Percentiles rank a stretch among this genome's conserved stretches.
Conservation (phyloP, 768 basidiomycete species). For the Pleurotus platypus region DNA sequence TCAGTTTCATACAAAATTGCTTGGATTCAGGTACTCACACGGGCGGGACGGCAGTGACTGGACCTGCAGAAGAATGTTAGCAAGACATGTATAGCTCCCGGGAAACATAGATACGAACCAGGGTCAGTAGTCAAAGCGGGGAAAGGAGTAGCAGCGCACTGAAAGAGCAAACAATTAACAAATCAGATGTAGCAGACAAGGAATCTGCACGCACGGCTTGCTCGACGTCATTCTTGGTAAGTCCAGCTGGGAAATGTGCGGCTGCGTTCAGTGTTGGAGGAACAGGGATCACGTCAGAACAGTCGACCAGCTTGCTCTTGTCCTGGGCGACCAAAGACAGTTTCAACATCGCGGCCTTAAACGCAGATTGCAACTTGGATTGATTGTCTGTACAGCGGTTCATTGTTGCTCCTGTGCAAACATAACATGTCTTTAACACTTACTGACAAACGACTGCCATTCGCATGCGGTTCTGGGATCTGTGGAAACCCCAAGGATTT, state of each 20-base stretch:
- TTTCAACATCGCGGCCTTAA: slow-evolving; percentile 27
- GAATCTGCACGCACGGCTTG: not conserved
- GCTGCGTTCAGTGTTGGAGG: slow-evolving; percentile 11
- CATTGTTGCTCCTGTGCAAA: not conserved
- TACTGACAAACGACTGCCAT: slow-evolving; percentile 30
- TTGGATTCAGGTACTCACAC: not conserved
- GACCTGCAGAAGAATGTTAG: not conserved
- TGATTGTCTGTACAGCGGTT: slow-evolving; percentile 14
- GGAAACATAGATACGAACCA: not conserved
- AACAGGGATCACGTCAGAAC: slow-evolving; percentile 31
- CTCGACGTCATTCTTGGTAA: slow-evolving; percentile 18
- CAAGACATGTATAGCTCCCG: not conserved
- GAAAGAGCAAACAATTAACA: not conserved
- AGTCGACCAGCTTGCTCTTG: slow-evolving; percentile 20
- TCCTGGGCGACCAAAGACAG: slow-evolving; percentile 26
- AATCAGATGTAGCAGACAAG: not conserved
- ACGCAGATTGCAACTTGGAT: slow-evolving; percentile 15
- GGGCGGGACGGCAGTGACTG: slow-evolving; percentile 2
- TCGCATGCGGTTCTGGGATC: slow-evolving; percentile 32
- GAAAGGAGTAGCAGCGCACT: slow-evolving; percentile 6
- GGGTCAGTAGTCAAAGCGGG: slow-evolving; percentile 1
- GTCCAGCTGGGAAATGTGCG: slow-evolving; percentile 22
- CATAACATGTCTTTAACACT: not conserved
- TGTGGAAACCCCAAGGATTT: not conserved
- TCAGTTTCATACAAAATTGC: too few species aligned